Percentiles rank a stretch among this genome's conserved stretches.
Conservation (phyloP, 495 filamentous ascomycete genomes). For the Parachaetomium inaequale region DNA sequence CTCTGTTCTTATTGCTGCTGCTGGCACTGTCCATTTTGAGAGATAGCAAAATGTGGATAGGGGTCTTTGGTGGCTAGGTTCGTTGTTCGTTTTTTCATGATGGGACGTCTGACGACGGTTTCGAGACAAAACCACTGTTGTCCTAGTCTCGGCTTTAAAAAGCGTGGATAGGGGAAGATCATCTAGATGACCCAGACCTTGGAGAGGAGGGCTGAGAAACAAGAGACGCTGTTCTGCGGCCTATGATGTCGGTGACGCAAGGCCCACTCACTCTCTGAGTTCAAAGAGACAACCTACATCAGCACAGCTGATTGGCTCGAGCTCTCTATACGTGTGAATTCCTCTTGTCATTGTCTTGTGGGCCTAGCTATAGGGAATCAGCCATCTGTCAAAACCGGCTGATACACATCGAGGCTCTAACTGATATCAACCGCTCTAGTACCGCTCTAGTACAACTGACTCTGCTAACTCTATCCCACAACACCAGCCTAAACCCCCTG, state of each 20-base stretch:
- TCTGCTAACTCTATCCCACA: background rate
- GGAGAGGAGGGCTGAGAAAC: too few species aligned
- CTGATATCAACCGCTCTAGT: background rate
- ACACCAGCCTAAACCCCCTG: background rate
- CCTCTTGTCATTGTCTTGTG: background rate
- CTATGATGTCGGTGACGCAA: too few species aligned
- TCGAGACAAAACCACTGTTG: too few species aligned
- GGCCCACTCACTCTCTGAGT: too few species aligned
- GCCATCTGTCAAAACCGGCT: background rate
- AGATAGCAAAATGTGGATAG: conserved; percentile 18
- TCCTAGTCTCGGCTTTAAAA: too few species aligned
- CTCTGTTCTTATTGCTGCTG: conserved; percentile 13
- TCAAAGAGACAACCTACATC: too few species aligned
- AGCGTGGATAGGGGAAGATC: too few species aligned
- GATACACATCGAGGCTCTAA: background rate
- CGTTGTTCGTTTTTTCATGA: background rate
- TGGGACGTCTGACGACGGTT: background rate
- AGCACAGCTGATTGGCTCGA: too few species aligned
- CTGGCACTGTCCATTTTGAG: conserved; percentile 1
- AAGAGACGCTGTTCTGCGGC: too few species aligned
- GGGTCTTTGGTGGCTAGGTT: background rate
- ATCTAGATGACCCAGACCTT: too few species aligned
- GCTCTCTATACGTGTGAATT: too few species aligned
- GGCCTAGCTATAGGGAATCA: background rate
- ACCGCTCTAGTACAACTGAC: background rate